Evolutionary conservation across 371 early-diverging fungal species (phyloP).

Genomic region (Dinochytrium kinnereticum): DNA sequence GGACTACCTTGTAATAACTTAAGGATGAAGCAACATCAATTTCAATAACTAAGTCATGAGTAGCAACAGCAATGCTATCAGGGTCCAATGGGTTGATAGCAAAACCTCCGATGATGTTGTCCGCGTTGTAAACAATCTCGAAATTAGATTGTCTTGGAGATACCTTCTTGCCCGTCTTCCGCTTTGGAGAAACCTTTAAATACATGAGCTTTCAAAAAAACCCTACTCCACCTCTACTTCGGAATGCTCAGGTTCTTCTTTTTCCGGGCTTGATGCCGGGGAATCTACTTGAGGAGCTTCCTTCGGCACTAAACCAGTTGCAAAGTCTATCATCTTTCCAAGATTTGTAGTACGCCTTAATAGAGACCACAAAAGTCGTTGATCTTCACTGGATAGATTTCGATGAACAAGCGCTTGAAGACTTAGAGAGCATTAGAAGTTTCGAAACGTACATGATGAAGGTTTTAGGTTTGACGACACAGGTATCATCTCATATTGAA

Average conservation of each 20-base stretch:
- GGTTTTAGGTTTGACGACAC: neutral
- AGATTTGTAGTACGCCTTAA: neutral
- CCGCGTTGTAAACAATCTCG: conserved; percentile 38
- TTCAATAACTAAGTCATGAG: conserved; percentile 50
- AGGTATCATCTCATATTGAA: neutral
- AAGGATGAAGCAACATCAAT: conserved; percentile 46
- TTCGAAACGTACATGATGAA: neutral
- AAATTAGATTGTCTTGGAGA: conserved; percentile 1
- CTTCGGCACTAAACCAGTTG: neutral
- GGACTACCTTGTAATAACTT: conserved; percentile 34
- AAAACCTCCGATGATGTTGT: conserved; percentile 40
- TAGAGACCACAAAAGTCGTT: neutral
- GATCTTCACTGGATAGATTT: neutral
- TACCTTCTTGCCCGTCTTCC: neutral
- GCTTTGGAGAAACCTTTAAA: neutral
- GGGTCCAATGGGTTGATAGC: conserved; percentile 53
- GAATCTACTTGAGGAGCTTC: neutral
- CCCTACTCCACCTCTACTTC: neutral
- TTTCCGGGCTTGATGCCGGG: neutral
- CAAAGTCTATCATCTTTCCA: conserved; percentile 6
- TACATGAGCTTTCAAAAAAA: too few species aligned
- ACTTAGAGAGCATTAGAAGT: neutral
- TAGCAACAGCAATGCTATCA: conserved; percentile 52
- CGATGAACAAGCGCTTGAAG: conserved; percentile 2
- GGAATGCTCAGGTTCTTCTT: neutral